A percentile compares a stretch with the other conserved stretches of the same genome.
Conservation (phyloP, 768 basidiomycete species). For the Tulasnella sp. region DNA sequence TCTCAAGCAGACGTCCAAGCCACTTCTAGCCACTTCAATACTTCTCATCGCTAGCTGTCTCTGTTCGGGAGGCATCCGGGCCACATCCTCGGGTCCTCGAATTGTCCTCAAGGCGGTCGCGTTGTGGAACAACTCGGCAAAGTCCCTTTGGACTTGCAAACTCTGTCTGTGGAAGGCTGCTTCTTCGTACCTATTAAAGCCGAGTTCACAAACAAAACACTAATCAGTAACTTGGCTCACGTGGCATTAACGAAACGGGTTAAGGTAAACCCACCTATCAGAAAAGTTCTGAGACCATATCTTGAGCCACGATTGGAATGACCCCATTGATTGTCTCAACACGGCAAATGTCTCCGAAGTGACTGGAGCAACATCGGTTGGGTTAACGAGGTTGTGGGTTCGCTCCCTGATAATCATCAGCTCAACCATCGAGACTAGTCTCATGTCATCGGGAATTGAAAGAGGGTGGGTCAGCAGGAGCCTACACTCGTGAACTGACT, state of each 20-base stretch:
- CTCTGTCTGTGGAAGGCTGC: conserved; percentile 80
- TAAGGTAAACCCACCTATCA: too few species aligned
- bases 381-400: conserved; percentile 69
- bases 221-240: too few species aligned
- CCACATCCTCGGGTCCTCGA: conserved; percentile 73
- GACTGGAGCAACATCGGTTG: conserved; percentile 58
- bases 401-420: conserved; percentile 81
- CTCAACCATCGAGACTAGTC: conserved; percentile 88
- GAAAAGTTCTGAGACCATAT: conserved; percentile 72
- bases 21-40: conserved; percentile 66
- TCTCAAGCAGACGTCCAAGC: conserved; percentile 73
- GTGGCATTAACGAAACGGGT: too few species aligned
- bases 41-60: conserved; percentile 68
- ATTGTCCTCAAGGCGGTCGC: conserved; percentile 74
- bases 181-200: conserved; percentile 50
- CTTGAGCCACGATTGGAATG: conserved; percentile 72
- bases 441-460: conserved; percentile 85
- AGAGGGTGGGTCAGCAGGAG: conserved; percentile 74
- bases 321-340: conserved; percentile 57
- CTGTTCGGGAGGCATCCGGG: conserved; percentile 68
- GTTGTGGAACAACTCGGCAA: conserved; percentile 75
- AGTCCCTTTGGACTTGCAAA: conserved; percentile 73
- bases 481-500: conserved; percentile 72
- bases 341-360: conserved; percentile 53
- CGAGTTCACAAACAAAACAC: too few species aligned